Conservation (phyloP, 2,329 filamentous ascomycete genomes). For the Calonectria hawksworthii region DNA sequence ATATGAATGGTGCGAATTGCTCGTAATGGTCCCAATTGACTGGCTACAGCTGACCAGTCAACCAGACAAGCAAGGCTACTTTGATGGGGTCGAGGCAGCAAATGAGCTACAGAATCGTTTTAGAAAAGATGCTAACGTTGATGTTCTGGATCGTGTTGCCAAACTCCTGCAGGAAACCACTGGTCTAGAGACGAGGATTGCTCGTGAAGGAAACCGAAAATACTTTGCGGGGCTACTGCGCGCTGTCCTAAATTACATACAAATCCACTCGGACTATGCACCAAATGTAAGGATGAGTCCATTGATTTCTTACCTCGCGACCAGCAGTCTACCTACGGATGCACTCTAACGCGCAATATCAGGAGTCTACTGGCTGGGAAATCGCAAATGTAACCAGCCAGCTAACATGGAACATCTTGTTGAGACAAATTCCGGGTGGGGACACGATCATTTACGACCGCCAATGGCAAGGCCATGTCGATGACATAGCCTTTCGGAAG, state of each 20-base stretch:
- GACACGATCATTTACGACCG: neutral
- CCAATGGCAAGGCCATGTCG: neutral
- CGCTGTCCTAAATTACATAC: neutral
- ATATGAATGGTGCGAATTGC: neutral
- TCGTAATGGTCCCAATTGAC: neutral
- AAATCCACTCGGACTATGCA: neutral
- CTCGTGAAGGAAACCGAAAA: neutral
- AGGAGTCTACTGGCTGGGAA: neutral
- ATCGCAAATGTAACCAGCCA: neutral
- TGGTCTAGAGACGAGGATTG: neutral
- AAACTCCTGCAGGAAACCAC: neutral
- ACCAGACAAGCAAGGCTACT: neutral
- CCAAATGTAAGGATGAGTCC: neutral
- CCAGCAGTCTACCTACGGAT: too few species aligned
- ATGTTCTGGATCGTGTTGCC: neutral
- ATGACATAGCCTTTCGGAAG: neutral
- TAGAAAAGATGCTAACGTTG: neutral
- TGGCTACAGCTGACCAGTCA: neutral
- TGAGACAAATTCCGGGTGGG: neutral
- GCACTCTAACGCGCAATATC: neutral
- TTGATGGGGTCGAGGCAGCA: neutral
- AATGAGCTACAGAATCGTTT: neutral
- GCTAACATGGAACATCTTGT: neutral
- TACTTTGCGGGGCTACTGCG: neutral
- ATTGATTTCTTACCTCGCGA: too few species aligned